phyloP scores from a whole-genome alignment of 176 grass and related monocot species.

The barley (Hordeum vulgare) region DNA sequence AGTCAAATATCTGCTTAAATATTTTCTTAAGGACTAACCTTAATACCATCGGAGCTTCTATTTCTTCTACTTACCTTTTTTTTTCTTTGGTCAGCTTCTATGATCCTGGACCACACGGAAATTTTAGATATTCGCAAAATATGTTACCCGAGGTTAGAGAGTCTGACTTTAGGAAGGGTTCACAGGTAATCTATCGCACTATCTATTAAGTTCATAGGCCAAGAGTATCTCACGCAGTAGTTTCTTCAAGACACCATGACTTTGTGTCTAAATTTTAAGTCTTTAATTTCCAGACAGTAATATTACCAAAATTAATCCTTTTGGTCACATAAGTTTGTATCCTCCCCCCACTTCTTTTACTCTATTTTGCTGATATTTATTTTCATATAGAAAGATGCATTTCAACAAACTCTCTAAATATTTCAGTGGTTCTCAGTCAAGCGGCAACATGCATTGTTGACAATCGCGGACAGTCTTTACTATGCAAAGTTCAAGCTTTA shows the following conservation, averaged over 20 bases:
- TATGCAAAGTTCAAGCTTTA: slow-evolving; percentile 89
- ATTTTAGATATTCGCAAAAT: slow-evolving; percentile 80
- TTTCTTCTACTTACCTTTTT: slow-evolving; percentile 14
- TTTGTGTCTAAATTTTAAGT: not conserved
- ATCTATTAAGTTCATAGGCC: not conserved
- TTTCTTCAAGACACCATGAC: not conserved
- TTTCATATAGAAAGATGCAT: not conserved
- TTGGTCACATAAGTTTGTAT: not conserved
- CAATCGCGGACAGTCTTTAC: slow-evolving; percentile 78
- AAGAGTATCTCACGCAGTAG: not conserved
- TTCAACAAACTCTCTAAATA: slow-evolving; percentile 10
- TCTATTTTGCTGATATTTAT: not conserved
- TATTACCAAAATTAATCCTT: not conserved
- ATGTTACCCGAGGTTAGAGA: slow-evolving; percentile 85
- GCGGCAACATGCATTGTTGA: slow-evolving; percentile 90
- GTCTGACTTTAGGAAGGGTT: slow-evolving; percentile 85
- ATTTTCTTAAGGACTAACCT: not conserved
- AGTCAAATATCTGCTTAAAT: not conserved
- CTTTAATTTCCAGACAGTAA: not conserved
- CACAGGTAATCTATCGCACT: slow-evolving; percentile 55
- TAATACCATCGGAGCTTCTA: not conserved
- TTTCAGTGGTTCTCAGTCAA: slow-evolving; percentile 99
- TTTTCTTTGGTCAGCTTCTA: slow-evolving; percentile 53
- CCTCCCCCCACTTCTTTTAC: not conserved
- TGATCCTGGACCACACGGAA: slow-evolving; percentile 95